Evolutionary conservation across 1,139 yeast species (phyloP).

Genomic region (Debaryomyces robertsiae): DNA sequence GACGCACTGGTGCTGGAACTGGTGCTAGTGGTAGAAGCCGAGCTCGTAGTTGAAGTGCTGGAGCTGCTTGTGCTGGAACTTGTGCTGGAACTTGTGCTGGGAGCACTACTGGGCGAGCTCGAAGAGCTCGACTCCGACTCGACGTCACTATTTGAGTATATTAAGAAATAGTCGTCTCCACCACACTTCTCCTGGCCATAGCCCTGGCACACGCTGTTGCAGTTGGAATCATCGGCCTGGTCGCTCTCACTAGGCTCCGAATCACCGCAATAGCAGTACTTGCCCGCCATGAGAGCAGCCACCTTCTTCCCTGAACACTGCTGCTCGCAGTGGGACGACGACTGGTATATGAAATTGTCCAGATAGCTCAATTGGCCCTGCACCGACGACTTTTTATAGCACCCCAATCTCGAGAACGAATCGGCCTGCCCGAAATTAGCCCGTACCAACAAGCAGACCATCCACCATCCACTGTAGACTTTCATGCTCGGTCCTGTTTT

Average conservation of each 20-base stretch:
- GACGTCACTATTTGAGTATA: conserved; percentile 41
- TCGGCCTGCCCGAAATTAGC: conserved; percentile 8
- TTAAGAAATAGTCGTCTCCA: conserved; percentile 53
- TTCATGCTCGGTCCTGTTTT: conserved; percentile 4
- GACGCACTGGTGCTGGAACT: conserved; percentile 7
- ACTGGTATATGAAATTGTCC: conserved; percentile 48
- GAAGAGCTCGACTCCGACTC: conserved; percentile 19
- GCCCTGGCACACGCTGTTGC: conserved; percentile 57
- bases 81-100: conserved; percentile 16
- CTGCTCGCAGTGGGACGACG: conserved; percentile 52
- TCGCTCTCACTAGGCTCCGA: conserved; percentile 36
- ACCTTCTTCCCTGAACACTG: conserved; percentile 49
- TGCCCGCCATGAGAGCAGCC: conserved; percentile 57
- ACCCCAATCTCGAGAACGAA: conserved; percentile 35
- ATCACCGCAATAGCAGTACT: conserved; percentile 64
- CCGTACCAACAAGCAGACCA: conserved; percentile 2
- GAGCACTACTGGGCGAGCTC: conserved; percentile 16
- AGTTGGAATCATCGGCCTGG: conserved; percentile 37
- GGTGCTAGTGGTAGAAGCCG: conserved; percentile 1
- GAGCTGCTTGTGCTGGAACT: conserved; percentile 10
- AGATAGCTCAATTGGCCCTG: conserved; percentile 23
- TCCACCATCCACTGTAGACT: conserved; percentile 5
- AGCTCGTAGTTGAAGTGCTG: not conserved
- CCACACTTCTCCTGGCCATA: conserved; percentile 64
- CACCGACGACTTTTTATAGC: conserved; percentile 33